Conservation (phyloP, 441 rosid genomes). For the Populus hybrid region DNA sequence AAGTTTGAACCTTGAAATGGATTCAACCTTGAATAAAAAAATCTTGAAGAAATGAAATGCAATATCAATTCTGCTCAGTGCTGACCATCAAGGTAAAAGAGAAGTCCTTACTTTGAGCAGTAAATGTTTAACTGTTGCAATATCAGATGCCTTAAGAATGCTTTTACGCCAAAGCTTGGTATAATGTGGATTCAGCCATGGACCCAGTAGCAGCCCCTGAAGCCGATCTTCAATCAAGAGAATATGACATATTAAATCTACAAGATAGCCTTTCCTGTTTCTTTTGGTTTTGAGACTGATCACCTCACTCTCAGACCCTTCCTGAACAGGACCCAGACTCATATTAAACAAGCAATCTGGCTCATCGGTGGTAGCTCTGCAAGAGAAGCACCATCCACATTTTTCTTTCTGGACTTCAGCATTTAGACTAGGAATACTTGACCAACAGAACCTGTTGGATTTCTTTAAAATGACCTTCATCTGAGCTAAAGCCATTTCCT, state of each 20-base stretch:
- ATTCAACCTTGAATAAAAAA: not conserved
- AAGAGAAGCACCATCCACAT: conserved; percentile 97
- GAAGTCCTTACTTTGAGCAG: conserved; percentile 57
- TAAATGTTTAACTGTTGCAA: conserved; percentile 48
- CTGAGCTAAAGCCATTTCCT: conserved; percentile 67
- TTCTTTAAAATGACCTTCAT: conserved; percentile 73
- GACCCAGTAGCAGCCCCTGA: conserved; percentile 85
- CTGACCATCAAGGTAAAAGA: conserved; percentile 6
- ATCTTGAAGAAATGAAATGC: not conserved
- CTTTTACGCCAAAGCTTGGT: conserved; percentile 61
- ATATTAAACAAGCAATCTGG: conserved; percentile 69
- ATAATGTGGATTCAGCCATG: conserved; percentile 79
- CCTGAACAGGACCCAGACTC: conserved; percentile 42
- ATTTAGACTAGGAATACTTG: conserved; percentile 38
- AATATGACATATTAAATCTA: conserved; percentile 48
- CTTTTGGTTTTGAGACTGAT: conserved; percentile 34
- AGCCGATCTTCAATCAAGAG: conserved; percentile 68
- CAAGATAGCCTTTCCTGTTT: conserved; percentile 51
- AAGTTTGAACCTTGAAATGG: not conserved
- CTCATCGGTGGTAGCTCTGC: conserved; percentile 56
- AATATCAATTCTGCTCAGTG: not conserved
- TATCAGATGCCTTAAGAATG: conserved; percentile 49
- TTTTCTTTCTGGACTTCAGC: conserved; percentile 58
- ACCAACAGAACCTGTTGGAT: conserved; percentile 61
- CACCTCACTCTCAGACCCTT: conserved; percentile 43